These are phyloP conservation scores for Pythium oligandrum DNA, from an alignment of 352 stramenopile genomes.

Conservation along the genomic window DNA sequence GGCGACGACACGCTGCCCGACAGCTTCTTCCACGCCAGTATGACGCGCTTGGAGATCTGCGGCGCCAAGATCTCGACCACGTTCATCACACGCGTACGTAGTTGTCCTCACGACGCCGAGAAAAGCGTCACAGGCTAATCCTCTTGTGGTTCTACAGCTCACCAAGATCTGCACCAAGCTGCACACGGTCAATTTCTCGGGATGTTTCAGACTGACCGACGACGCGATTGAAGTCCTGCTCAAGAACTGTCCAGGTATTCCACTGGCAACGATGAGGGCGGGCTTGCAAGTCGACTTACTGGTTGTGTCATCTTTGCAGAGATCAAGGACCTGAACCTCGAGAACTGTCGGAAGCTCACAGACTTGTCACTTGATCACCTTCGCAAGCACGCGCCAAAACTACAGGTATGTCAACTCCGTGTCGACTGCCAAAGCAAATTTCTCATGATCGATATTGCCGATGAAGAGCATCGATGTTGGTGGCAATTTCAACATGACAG, in stretches of 20 bases:
- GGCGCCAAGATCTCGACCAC: conserved; percentile 79
- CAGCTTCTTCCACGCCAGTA: conserved; percentile 82
- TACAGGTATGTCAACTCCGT: conserved; percentile 40
- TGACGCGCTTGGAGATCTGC: conserved; percentile 83
- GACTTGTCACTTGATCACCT: conserved; percentile 73
- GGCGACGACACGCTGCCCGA: conserved; percentile 78
- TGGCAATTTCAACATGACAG: conserved; percentile 89
- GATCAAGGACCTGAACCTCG: conserved; percentile 84
- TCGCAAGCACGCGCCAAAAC: conserved; percentile 70
- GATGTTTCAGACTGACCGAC: conserved; percentile 86
- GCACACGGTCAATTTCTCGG: conserved; percentile 82
- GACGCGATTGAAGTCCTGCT: conserved; percentile 77
- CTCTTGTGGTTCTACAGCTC: conserved; percentile 25
- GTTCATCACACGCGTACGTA: conserved; percentile 60
- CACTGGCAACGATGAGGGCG: background rate
- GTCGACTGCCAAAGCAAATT: background rate
- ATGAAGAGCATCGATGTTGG: conserved; percentile 77
- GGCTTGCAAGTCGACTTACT: background rate
- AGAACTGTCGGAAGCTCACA: conserved; percentile 88
- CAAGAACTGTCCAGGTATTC: conserved; percentile 66
- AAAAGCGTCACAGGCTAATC: too few relatives aligned
- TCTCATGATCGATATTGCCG: background rate
- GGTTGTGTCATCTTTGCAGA: conserved; percentile 32
- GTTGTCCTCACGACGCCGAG: too few relatives aligned
- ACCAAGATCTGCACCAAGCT: conserved; percentile 78